Evolutionary conservation across 495 filamentous ascomycete genomes (phyloP), one percentile per base, ranked within the genome.

Genomic region (Hypoxylon crocopeplum): DNA sequence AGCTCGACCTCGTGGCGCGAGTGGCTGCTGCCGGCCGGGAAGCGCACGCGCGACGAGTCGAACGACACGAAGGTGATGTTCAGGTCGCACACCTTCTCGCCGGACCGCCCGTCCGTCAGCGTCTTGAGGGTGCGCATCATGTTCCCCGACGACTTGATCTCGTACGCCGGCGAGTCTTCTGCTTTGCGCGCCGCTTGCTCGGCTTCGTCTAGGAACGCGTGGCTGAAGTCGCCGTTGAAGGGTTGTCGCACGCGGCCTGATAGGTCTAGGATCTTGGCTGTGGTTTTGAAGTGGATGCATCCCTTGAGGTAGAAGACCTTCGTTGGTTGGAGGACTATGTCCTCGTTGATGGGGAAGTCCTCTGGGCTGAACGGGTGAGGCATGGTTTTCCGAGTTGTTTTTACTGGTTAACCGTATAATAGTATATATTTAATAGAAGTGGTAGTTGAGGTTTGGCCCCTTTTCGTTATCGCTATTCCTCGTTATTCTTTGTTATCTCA

Each of bases 61-160:
- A 69, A 69, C 1, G 67, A 69, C 0, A 69, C 52, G 45, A 69
- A 69, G 7, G 67, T 69, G 22, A 69, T 69, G 59, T 69, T 69
- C 3, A 69, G 63, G 41, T 69, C 67, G 56, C 56, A 61, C 1
- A 69, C 44, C 45, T 59, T 60, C n/a, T 45, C 37, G 10, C 59
- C 63, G 2, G 52, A 39, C 15, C 53, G 53, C 7, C 29, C 41
- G 42, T 64, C 52, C 3, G 52, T 57, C 25, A 69, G 46, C 0
- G 67, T 62, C 59, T 69, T 69, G 24, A 69, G 58, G 7, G 67
- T 69, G 7, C 67, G 67, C 67, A 69, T 69, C 63, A 69, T 69
- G 64, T 69, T 69, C 3, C 67, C 67, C 27, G 59, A 59, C 10
- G 55, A 61, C 27, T 55, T 55, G 56, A 69, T 67, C 32, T 59